phyloP scores from a whole-genome alignment of 331 rosid genomes.

The Malus hybrid region DNA sequence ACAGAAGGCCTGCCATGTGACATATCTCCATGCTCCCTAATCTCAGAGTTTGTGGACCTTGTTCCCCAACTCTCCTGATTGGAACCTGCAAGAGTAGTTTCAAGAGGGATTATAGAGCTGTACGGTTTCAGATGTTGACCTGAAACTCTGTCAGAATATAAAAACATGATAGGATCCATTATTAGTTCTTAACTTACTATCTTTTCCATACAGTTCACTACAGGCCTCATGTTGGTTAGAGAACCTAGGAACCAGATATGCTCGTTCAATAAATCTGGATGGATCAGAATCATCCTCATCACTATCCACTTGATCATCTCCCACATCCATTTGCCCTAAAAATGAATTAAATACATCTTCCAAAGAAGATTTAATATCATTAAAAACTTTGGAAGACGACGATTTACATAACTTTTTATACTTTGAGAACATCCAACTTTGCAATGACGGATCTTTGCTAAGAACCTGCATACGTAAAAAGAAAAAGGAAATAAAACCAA shows the following conservation, averaged over 20 bases:
- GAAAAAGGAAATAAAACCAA: neutral
- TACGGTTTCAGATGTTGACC: slow-evolving; percentile 27
- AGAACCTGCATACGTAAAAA: slow-evolving; percentile 46
- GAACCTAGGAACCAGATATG: slow-evolving; percentile 29
- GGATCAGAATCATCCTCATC: slow-evolving; percentile 61
- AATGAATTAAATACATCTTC: slow-evolving; percentile 45
- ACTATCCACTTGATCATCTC: slow-evolving; percentile 39
- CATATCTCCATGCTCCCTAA: slow-evolving; percentile 45
- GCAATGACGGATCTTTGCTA: slow-evolving; percentile 48
- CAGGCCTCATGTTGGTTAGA: slow-evolving; percentile 46
- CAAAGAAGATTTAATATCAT: slow-evolving; percentile 38
- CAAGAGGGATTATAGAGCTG: slow-evolving; percentile 36
- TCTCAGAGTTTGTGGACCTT: slow-evolving; percentile 49
- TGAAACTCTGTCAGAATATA: slow-evolving; percentile 29
- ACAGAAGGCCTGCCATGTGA: slow-evolving; percentile 41
- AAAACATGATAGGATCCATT: slow-evolving; percentile 31
- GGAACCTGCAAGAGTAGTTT: slow-evolving; percentile 27
- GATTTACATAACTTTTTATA: slow-evolving; percentile 47
- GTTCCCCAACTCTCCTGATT: slow-evolving; percentile 44
- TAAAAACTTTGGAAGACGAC: slow-evolving; percentile 26
- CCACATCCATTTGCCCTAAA: slow-evolving; percentile 27
- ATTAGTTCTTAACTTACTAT: slow-evolving; percentile 29
- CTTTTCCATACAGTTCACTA: slow-evolving; percentile 43
- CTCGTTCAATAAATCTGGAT: slow-evolving; percentile 27
- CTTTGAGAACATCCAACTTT: slow-evolving; percentile 52